These are phyloP conservation scores for Stephanodiscus minutulus DNA, from an alignment of 108 stramenopile species.

Conservation along the genomic window DNA sequence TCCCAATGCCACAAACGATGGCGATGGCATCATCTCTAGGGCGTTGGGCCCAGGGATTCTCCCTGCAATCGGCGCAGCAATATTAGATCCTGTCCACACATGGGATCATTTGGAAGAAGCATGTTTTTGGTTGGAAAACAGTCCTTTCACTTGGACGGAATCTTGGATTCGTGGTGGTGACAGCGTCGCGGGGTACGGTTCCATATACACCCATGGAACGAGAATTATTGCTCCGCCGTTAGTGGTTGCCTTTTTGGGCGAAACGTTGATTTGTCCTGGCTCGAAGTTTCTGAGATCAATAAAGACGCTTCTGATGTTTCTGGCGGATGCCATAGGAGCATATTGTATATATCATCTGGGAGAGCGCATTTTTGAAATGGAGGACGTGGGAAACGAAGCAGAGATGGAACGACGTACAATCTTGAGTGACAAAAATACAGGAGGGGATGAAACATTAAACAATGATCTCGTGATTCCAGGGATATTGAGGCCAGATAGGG, in stretches of 20 bases:
- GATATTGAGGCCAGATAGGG: slow-evolving; percentile 40
- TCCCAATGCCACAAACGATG: not conserved
- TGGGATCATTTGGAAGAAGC: slow-evolving; percentile 44
- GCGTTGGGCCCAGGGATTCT: slow-evolving; percentile 15
- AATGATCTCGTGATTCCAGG: slow-evolving; percentile 29
- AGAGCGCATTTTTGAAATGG: slow-evolving; percentile 18
- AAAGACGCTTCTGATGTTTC: slow-evolving; percentile 5
- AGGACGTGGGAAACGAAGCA: slow-evolving; percentile 23
- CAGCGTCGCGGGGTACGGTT: not conserved
- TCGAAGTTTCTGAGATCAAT: slow-evolving; percentile 4
- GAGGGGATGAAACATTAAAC: not conserved
- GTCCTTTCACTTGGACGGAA: not conserved
- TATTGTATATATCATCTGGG: slow-evolving; percentile 29
- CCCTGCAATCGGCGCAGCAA: slow-evolving; percentile 21
- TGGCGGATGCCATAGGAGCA: slow-evolving; percentile 39
- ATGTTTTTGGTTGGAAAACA: slow-evolving; percentile 21
- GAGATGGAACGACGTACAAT: slow-evolving; percentile 39
- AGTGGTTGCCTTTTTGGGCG: slow-evolving; percentile 33
- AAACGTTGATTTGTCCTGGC: slow-evolving; percentile 4
- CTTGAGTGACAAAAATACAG: slow-evolving; percentile 4
- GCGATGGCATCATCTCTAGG: slow-evolving; percentile 2
- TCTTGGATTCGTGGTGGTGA: not conserved
- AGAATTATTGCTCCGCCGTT: slow-evolving; percentile 28
- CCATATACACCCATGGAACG: slow-evolving; percentile 29
- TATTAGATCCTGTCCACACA: slow-evolving; percentile 35